Evolutionary conservation across 768 basidiomycete genomes (phyloP), one percentile per base, ranked within the genome.

Genomic region (Leccinum incarnatum): DNA sequence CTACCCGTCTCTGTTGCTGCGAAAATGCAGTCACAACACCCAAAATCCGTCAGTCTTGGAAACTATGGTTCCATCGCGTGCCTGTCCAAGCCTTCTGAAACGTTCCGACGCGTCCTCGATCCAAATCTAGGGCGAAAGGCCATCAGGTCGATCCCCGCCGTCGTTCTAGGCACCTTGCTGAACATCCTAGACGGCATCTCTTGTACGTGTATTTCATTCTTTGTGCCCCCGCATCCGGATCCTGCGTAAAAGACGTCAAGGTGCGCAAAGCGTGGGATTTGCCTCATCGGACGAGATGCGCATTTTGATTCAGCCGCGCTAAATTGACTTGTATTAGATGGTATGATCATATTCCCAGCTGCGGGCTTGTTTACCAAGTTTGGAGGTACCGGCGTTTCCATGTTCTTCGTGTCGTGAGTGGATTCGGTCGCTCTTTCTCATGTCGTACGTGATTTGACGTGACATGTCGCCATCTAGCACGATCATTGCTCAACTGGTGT

Each of bases 181-280:
- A 98, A 98, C 66, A 82, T 98, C 47, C 78, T 99, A 34, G 96
- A 99, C 69, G 97, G 95, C 10, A 86, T 99, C 54, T 93, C 91
- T 47, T 98, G 88, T 89, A 69, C 72, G 88, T 80, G 23, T 57
- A 56, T 45, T 51, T 27, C 15, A 37, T 59, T 48, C 40, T 50
- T 49, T 10, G n/a, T 51, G 51, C 6, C 23, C 48, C 46, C 36
- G 21, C 37, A 19, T 58, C 46, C n/a, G 61, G 19, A 36, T 54
- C 27, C 21, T 19, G 37, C 59, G 58, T 52, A 59, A 67, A 57
- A 19, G 27, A 10, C 19, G 14, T 53, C 55, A 50, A 54, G 56
- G 30, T 32, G 12, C 30, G 56, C 53, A 45, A 48, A 7, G 45
- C 27, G 47, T 19, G 58, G 50, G 51, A 45, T 49, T 37, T 6